phyloP scores from a whole-genome alignment of 345 rosid genomes.

The Camelina sativa region DNA sequence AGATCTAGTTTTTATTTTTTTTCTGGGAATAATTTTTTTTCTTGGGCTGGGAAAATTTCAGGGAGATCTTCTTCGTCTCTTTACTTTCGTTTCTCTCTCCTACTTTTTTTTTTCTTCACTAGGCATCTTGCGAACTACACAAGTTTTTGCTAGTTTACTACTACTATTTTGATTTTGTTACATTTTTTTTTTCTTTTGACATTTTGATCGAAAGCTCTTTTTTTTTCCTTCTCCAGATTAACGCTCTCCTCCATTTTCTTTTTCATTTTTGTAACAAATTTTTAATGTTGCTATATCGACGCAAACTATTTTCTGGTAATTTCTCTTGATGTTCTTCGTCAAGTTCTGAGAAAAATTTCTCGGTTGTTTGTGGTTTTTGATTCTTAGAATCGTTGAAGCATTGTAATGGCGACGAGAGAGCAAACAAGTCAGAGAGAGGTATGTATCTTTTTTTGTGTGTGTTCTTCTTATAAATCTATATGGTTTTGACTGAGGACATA shows the following conservation, averaged over 20 bases:
- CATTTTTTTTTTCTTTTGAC: slow-evolving; percentile 8
- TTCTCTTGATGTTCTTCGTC: slow-evolving; percentile 9
- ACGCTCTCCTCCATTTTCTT: slow-evolving; percentile 2
- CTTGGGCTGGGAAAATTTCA: background rate
- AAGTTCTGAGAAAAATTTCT: background rate
- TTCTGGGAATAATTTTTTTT: background rate
- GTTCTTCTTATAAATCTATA: too few relatives aligned
- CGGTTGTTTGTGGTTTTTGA: slow-evolving; percentile 6
- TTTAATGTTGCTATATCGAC: slow-evolving; percentile 1
- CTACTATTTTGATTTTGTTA: background rate
- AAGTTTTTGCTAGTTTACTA: slow-evolving; percentile 22
- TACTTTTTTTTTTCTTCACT: slow-evolving; percentile 29
- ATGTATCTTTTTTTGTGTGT: too few relatives aligned
- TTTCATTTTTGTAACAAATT: background rate
- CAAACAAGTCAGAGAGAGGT: too few relatives aligned
- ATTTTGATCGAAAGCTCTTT: slow-evolving; percentile 23
- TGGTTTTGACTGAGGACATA: too few relatives aligned
- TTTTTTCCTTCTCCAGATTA: slow-evolving; percentile 6
- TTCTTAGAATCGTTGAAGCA: background rate
- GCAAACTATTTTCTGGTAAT: slow-evolving; percentile 11
- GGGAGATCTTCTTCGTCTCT: background rate
- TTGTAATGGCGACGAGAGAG: too few relatives aligned
- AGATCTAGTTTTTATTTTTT: too few relatives aligned
- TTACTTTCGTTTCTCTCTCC: slow-evolving; percentile 30
- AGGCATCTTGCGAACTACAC: slow-evolving; percentile 40